Evolutionary conservation across 441 rosid genomes (phyloP).

Genomic region (Croton setiger): DNA sequence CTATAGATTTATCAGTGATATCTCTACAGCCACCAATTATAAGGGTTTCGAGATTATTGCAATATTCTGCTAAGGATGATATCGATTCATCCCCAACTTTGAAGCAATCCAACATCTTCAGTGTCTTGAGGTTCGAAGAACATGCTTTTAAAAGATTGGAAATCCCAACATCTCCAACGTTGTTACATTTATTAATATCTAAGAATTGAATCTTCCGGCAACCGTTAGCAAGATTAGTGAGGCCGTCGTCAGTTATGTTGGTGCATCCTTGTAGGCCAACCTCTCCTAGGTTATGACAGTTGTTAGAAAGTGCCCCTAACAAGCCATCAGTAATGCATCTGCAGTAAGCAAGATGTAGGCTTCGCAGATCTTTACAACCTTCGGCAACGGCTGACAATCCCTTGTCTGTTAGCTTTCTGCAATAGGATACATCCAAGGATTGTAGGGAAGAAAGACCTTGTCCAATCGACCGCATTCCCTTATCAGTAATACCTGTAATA

Average conservation of each 20-base stretch:
- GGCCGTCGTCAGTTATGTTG: constrained; percentile 62
- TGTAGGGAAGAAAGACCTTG: constrained; percentile 59
- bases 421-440: constrained; percentile 75
- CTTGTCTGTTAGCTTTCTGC: constrained; percentile 78
- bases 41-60: constrained; percentile 70
- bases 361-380: constrained; percentile 64
- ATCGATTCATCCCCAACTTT: constrained; percentile 70
- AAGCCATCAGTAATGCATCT: constrained; percentile 55
- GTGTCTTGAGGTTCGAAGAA: constrained; percentile 57
- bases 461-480: constrained; percentile 67
- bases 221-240: constrained; percentile 59
- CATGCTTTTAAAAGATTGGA: constrained; percentile 62
- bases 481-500: constrained; percentile 71
- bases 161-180: constrained; percentile 68
- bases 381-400: constrained; percentile 72
- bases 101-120: constrained; percentile 79
- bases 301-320: constrained; percentile 50
- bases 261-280: constrained; percentile 79
- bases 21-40: constrained; percentile 80
- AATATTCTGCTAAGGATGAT: constrained; percentile 54
- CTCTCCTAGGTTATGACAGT: constrained; percentile 55
- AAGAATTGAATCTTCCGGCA: constrained; percentile 55
- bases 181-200: constrained; percentile 79
- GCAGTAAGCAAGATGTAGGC: constrained; percentile 67
- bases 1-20: constrained; percentile 58